Evolutionary conservation across 169 alveolate species (phyloP), one percentile per base, ranked within the genome.

Genomic region (Plasmodium billcollinsi): DNA sequence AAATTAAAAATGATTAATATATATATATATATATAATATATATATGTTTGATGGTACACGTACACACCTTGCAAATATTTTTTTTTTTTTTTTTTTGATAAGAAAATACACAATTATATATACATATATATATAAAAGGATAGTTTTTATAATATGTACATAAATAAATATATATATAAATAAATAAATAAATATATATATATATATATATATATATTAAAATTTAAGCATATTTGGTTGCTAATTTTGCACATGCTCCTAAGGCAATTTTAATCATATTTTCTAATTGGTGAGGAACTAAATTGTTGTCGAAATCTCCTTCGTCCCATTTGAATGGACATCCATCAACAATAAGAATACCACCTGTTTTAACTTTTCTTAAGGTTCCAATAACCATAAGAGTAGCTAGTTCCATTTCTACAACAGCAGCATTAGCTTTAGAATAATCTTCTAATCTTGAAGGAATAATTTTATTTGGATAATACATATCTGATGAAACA

Each of bases 261-360:
- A 83, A 9, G 4, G 86, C 33, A 4, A 83, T 47, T 58, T 59
- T 83, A n/a, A 83, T 70, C 91, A 83, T 83, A 9, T 70, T 54
- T 18, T 83, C 85, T 8, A 83, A 50, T 39, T 29, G 33, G 5
- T 83, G 74, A 15, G 91, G 74, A 6, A 24, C 74, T 24, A 83
- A 50, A 29, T 69, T 71, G 7, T 70, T 45, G n/a, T 88, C 89
- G 39, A 75, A 74, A 47, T 88, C 93, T 0, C 93, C 93, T 71
- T 88, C 93, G 49, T 88, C 89, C 93, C 93, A 88, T 54, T 88
- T 88, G 3, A 88, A 49, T 20, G 93, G 93, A 66, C 93, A 88
- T 4, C 93, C 93, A 73, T 88, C 93, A 21, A 88, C 93, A 65
- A 78, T 88, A 21, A 78, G 74, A 1, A 88, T 73, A 15, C 90